Evolutionary conservation across 1,284 basidiomycete genomes (phyloP), one percentile per base, ranked within the genome.

Genomic region (Moesziomyces sp.): DNA sequence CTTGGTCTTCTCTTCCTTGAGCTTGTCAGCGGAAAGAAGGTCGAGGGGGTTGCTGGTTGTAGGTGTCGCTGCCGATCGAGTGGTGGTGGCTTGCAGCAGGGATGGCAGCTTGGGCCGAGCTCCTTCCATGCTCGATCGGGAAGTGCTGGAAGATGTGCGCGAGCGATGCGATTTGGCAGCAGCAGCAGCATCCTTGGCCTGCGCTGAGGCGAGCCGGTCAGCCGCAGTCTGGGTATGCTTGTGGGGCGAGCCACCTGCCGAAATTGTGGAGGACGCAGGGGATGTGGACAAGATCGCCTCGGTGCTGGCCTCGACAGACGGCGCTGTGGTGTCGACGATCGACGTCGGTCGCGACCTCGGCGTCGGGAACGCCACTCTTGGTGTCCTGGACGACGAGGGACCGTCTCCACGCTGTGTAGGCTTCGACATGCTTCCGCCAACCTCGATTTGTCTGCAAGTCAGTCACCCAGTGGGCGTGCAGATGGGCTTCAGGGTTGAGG

Each of bases 171-270:
- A 58, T 26, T 61, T 66, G 33, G 71, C 58, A 23, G 65, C 57
- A 19, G 71, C 71, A 10, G 65, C 65, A 28, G 61, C 71, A 30
- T 74, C 71, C 35, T 52, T 58, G 14, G 67, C 61, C 21, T 69
- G 61, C 3, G 71, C 58, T 16, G 58, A 58, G 0, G 71, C 61
- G 40, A 74, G 59, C 16, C 62, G 51, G 30, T 74, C 66, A 19
- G 48, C 50, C 2, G 61, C 71, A 7, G 66, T 58, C 48, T 69
- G 61, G 0, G 65, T 61, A 19, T 74, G 71, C 52, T 74, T 74
- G 23, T 60, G 65, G 1, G 71, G 62, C 1, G 65, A 61, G 26
- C 58, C 56, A 46, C 66, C 66, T 6, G 24, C 30, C 1, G 71
- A 74, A 24, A 48, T 44, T 46, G 59, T 57, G 21, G 71, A 74